phyloP scores from a whole-genome alignment of 1,139 yeast genomes.

The Kurtzmaniella natalensis region DNA sequence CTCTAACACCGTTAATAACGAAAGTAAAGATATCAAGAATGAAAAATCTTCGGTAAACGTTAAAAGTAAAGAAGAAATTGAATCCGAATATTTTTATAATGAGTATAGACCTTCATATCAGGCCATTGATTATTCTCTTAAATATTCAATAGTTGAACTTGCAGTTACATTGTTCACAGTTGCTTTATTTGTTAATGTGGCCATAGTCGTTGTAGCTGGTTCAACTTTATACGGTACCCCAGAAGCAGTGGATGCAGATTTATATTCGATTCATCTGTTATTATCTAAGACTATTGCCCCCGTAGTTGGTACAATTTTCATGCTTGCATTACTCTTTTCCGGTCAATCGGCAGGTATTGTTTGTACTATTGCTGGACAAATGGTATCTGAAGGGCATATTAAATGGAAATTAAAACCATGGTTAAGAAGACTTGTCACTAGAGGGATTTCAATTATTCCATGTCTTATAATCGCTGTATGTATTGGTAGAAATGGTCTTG shows the following conservation, averaged over 20 bases:
- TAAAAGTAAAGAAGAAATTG: conserved; percentile 15
- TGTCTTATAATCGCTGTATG: conserved; percentile 58
- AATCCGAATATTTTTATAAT: conserved; percentile 31
- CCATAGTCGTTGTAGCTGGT: conserved; percentile 74
- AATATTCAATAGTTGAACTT: conserved; percentile 63
- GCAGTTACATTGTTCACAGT: conserved; percentile 64
- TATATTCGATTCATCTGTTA: conserved; percentile 63
- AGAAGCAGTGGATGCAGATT: conserved; percentile 68
- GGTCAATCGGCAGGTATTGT: conserved; percentile 86
- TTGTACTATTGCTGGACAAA: conserved; percentile 84
- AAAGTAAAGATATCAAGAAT: conserved; percentile 11
- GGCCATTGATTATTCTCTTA: conserved; percentile 64
- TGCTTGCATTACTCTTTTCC: conserved; percentile 67
- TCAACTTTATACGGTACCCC: conserved; percentile 62
- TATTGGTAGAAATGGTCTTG: conserved; percentile 63
- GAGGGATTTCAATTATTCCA: conserved; percentile 70
- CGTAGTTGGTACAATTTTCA: conserved; percentile 72
- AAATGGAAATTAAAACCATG: conserved; percentile 75
- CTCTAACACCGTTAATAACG: conserved; percentile 6
- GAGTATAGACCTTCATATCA: conserved; percentile 59
- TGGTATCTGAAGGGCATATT: conserved; percentile 78
- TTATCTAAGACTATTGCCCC: conserved; percentile 57
- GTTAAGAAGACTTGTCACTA: conserved; percentile 67
- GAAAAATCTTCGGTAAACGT: conserved; percentile 10
- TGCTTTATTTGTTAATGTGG: conserved; percentile 75